A percentile compares a stretch with the other conserved stretches of the same genome.
Evolutionary conservation across 2,329 filamentous ascomycete species (phyloP).

Genomic region (Orbilia ellipsospora): DNA sequence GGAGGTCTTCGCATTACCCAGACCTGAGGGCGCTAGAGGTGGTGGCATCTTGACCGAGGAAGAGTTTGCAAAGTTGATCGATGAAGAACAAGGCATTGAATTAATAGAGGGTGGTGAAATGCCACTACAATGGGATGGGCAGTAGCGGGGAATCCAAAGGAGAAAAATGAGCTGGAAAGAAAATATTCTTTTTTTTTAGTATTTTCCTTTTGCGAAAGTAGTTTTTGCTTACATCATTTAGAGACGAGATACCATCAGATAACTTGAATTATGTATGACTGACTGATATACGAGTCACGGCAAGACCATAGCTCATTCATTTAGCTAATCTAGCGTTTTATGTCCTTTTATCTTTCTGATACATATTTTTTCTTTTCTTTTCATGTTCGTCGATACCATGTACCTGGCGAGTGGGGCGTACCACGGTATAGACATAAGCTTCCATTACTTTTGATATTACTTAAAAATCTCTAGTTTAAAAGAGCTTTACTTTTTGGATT

Average conservation of each 20-base stretch:
- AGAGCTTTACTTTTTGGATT: background rate
- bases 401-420: conserved; percentile 33
- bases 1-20: conserved; percentile 72
- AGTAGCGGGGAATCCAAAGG: conserved; percentile 14
- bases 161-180: conserved; percentile 16
- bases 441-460: background rate
- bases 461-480: conserved; percentile 4
- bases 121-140: conserved; percentile 52
- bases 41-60: conserved; percentile 70
- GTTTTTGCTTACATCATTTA: conserved; percentile 22
- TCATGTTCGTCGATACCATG: conserved; percentile 24
- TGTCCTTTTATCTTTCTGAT: background rate
- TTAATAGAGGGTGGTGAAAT: conserved; percentile 49
- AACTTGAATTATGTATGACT: conserved; percentile 19
- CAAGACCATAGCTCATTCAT: conserved; percentile 31
- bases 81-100: conserved; percentile 60
- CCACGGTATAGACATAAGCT: conserved; percentile 14
- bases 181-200: background rate
- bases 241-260: conserved; percentile 17
- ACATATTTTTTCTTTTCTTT: conserved; percentile 16
- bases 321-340: conserved; percentile 29
- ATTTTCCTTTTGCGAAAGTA: background rate
- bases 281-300: background rate
- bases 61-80: conserved; percentile 71
- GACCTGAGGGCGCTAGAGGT: conserved; percentile 70